Evolutionary conservation across 495 filamentous ascomycete genomes (phyloP), one percentile per base, ranked within the genome.

Genomic region (Amphirosellinia nigrospora): DNA sequence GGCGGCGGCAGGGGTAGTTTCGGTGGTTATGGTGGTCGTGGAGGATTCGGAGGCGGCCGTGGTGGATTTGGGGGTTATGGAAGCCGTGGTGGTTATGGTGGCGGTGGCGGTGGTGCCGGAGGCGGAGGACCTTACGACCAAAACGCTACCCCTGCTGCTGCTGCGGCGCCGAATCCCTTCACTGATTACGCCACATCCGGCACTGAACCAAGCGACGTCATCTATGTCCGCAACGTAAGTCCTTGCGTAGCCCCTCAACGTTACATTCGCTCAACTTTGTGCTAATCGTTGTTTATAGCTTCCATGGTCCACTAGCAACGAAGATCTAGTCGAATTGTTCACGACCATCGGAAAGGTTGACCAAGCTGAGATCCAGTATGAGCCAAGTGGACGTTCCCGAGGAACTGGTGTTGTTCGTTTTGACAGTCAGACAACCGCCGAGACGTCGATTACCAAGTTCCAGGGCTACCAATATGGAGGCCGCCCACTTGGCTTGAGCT

Each of bases 291-390:
- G 43, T 11, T 68, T 65, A 23, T 75, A 98, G 95, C 88, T 99
- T 67, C 96, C 96, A 6, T 99, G 96, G 96, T 98, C 95, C 39
- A 99, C 96, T 26, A 97, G 94, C 82, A 98, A 98, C 74, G 96
- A 98, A 66, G 96, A 99, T 79, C 82, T 99, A 5, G 87, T 98
- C 56, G 96, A 99, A 76, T 87, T 99, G 16, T 99, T 99, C 87
- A 94, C 91, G 36, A 99, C 96, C 7, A 98, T 99, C 77, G 96
- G 95, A 55, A 97, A 97, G 81, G 96, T 99, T 70, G 94, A 97
- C 73, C 93, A 93, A 73, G 96, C 96, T 13, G 96, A 98, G 83
- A 98, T 98, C 60, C 96, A 99, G 82, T 98, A 98, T 76, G 96
- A 98, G 76, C 92, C 93, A 9, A 97, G 96, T 76, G 95, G 96